Evolutionary conservation across 768 basidiomycete genomes (phyloP).

Genomic region (Pleurotus ostreatus): DNA sequence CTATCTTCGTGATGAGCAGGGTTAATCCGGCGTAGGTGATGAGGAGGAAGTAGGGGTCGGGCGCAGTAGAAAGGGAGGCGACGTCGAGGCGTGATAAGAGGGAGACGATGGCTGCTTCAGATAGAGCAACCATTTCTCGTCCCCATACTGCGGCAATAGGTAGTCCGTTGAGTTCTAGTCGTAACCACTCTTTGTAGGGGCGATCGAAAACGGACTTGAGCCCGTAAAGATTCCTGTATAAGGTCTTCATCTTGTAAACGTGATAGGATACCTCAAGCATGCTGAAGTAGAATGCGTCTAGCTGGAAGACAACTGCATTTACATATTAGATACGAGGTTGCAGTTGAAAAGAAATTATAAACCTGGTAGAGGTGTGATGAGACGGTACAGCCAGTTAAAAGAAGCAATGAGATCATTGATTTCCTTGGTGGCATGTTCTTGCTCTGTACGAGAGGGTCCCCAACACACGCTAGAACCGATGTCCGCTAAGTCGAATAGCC

Average conservation of each 20-base stretch:
- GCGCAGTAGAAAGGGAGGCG: constrained; percentile 32
- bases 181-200: constrained; percentile 25
- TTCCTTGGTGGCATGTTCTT: constrained; percentile 30
- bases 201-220: constrained; percentile 14
- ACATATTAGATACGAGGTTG: constrained; percentile 11
- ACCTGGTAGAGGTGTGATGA: constrained; percentile 35
- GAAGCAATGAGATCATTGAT: constrained; percentile 25
- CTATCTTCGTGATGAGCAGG: constrained; percentile 39
- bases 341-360: constrained; percentile 10
- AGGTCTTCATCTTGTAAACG: constrained; percentile 32
- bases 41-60: constrained; percentile 29
- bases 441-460: constrained; percentile 19
- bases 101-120: constrained; percentile 31
- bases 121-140: constrained; percentile 29
- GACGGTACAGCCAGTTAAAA: constrained; percentile 32
- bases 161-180: constrained; percentile 27
- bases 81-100: constrained; percentile 28
- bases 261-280: constrained; percentile 37
- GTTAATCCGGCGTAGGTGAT: constrained; percentile 36
- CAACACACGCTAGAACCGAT: constrained; percentile 25
- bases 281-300: constrained; percentile 38
- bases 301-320: constrained; percentile 34
- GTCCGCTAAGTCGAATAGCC: constrained; percentile 28
- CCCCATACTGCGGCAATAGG: constrained; percentile 32
- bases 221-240: constrained; percentile 31